Evolutionary conservation across 768 basidiomycete genomes (phyloP).

Genomic region (Naematelia encephala): DNA sequence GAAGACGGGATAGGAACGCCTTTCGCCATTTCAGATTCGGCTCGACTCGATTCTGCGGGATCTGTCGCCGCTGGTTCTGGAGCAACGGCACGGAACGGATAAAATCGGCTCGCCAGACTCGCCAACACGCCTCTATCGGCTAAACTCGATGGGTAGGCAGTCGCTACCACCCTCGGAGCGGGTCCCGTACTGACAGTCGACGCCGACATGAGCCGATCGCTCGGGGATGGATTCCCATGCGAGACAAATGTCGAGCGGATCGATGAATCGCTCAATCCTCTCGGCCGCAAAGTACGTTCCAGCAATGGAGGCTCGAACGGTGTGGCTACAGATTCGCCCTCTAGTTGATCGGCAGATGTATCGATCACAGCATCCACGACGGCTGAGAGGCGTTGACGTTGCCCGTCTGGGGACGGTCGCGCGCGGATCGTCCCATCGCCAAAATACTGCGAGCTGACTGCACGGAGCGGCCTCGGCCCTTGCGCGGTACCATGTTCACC

Average conservation of each 20-base stretch:
- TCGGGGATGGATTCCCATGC: constrained; percentile 33
- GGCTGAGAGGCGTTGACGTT: constrained; percentile 32
- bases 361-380: constrained; percentile 73
- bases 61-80: neutral
- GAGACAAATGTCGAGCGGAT: constrained; percentile 78
- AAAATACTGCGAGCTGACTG: constrained; percentile 39
- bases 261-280: constrained; percentile 87
- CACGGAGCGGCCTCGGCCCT: constrained; percentile 13
- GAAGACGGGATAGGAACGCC: no score
- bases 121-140: constrained; percentile 6
- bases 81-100: neutral
- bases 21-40: no score
- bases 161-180: neutral
- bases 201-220: constrained; percentile 1
- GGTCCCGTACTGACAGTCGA: constrained; percentile 3
- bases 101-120: constrained; percentile 12
- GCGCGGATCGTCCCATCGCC: constrained; percentile 23
- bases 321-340: constrained; percentile 30
- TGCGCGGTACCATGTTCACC: constrained; percentile 5
- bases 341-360: constrained; percentile 47
- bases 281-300: constrained; percentile 62
- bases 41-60: no score
- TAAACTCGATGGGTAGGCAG: neutral
- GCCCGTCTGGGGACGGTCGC: constrained; percentile 17
- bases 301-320: constrained; percentile 56